Evolutionary conservation across 352 stramenopile genomes (phyloP).

Genomic region (Phytopythium ostracodes): DNA sequence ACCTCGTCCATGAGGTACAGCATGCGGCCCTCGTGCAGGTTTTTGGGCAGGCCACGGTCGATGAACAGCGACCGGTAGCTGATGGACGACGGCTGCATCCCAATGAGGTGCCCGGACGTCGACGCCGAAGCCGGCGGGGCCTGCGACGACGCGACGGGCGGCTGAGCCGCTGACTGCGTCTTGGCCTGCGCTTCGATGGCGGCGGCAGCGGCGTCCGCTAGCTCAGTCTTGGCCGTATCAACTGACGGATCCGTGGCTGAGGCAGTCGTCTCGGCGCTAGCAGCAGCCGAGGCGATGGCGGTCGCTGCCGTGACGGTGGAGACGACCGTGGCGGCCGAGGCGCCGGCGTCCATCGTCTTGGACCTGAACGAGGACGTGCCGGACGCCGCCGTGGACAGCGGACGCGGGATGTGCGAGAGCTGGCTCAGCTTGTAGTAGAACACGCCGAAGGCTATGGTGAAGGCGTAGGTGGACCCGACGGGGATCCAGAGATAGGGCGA

Average conservation of each 20-base stretch:
- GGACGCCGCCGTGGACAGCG: not conserved
- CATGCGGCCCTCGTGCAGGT: slow-evolving; percentile 68
- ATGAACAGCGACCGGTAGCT: slow-evolving; percentile 77
- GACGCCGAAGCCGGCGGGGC: slow-evolving; percentile 7
- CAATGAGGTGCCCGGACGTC: slow-evolving; percentile 54
- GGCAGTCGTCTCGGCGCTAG: not conserved
- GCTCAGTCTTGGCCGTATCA: not conserved
- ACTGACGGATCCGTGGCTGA: not conserved
- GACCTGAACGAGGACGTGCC: slow-evolving; percentile 1
- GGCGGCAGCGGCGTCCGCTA: not conserved
- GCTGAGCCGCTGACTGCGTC: not conserved
- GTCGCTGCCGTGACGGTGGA: slow-evolving; percentile 7
- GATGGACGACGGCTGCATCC: slow-evolving; percentile 76
- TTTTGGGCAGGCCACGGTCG: slow-evolving; percentile 70
- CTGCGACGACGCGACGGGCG: not conserved
- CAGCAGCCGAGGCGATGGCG: slow-evolving; percentile 3
- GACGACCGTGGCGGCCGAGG: slow-evolving; percentile 7
- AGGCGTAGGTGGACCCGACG: slow-evolving; percentile 71
- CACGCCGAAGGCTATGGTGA: slow-evolving; percentile 66
- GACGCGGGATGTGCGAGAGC: slow-evolving; percentile 53
- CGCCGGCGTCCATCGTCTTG: slow-evolving; percentile 7
- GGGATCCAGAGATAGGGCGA: slow-evolving; percentile 78
- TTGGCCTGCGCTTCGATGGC: not conserved
- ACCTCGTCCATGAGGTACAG: slow-evolving; percentile 77
- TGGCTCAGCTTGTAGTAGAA: slow-evolving; percentile 67